A percentile compares a stretch with the other conserved stretches of the same genome.
Evolutionary conservation across 108 stramenopile genomes (phyloP).

Genomic region (Cyclostephanos tholiformis): DNA sequence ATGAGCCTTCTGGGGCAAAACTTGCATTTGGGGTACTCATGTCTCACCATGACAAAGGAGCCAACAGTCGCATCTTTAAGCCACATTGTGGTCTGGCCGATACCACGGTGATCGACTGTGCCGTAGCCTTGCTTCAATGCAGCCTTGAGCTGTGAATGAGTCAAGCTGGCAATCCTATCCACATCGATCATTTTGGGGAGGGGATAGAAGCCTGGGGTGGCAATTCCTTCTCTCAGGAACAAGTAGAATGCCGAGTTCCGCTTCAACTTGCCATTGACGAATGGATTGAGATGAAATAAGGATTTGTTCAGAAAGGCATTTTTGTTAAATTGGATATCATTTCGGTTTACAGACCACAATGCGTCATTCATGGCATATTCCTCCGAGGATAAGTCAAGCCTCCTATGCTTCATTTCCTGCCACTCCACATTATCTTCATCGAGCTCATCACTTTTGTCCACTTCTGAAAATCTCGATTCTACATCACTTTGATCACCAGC

Average conservation of each 20-base stretch:
- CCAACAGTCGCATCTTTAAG: slow-evolving; percentile 20
- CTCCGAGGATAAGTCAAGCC: background rate
- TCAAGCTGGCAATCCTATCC: slow-evolving; percentile 11
- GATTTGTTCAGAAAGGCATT: slow-evolving; percentile 13
- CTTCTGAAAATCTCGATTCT: background rate
- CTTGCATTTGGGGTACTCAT: slow-evolving; percentile 9
- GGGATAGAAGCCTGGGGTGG: slow-evolving; percentile 8
- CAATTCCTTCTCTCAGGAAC: slow-evolving; percentile 10
- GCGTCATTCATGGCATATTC: background rate
- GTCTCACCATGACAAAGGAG: slow-evolving; percentile 13
- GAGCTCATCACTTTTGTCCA: background rate
- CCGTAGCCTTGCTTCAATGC: background rate
- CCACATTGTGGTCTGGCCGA: background rate
- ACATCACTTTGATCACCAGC: background rate
- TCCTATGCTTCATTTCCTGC: slow-evolving; percentile 2
- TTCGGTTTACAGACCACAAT: background rate
- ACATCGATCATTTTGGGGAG: background rate
- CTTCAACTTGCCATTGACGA: slow-evolving; percentile 6
- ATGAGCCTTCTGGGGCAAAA: slow-evolving; percentile 6
- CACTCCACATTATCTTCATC: background rate
- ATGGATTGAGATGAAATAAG: slow-evolving; percentile 19
- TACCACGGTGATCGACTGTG: background rate
- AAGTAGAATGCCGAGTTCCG: background rate
- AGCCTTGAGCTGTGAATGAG: slow-evolving; percentile 1
- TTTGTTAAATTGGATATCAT: background rate